These are phyloP conservation scores for Ettlia oleoabundans DNA, from an alignment of 139 green algal genomes.

Conservation along the genomic window DNA sequence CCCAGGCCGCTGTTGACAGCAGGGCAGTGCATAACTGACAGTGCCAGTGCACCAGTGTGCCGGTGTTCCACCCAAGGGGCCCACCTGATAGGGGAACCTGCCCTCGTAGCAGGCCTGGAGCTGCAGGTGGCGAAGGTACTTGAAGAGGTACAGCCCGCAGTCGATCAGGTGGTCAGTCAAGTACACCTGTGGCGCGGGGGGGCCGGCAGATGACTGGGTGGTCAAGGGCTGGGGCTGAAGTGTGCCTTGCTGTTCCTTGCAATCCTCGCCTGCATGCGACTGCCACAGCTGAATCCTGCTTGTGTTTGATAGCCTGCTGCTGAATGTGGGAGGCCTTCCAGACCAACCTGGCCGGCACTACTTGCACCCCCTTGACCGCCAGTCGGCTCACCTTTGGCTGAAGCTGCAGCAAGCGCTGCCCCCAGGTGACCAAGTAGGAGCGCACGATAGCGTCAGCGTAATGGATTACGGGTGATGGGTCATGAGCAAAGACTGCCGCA, in stretches of 20 bases:
- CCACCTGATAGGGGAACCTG: slow-evolving; percentile 4
- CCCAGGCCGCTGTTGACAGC: too few relatives aligned
- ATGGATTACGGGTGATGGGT: neutral
- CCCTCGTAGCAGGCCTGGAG: slow-evolving; percentile 7
- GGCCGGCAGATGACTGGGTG: neutral
- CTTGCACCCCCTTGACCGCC: too few relatives aligned
- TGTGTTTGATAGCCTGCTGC: neutral
- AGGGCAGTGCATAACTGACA: too few relatives aligned
- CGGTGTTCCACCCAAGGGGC: too few relatives aligned
- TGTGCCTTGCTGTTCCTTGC: neutral
- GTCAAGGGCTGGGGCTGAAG: neutral
- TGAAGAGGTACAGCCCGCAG: slow-evolving; percentile 49
- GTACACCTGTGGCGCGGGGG: slow-evolving; percentile 23
- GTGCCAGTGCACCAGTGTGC: neutral
- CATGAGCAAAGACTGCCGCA: neutral
- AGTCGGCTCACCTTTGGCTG: slow-evolving; percentile 51
- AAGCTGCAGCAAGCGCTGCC: slow-evolving; percentile 32
- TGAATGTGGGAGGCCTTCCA: neutral
- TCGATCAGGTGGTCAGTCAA: slow-evolving; percentile 43
- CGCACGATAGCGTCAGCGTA: slow-evolving; percentile 16
- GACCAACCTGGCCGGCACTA: too few relatives aligned
- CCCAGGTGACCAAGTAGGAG: slow-evolving; percentile 19
- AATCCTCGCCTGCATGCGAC: neutral
- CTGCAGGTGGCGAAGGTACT: slow-evolving; percentile 39
- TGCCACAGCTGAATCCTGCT: neutral